Conservation (phyloP, 768 basidiomycete genomes). For the Hygrocybe punicea region DNA sequence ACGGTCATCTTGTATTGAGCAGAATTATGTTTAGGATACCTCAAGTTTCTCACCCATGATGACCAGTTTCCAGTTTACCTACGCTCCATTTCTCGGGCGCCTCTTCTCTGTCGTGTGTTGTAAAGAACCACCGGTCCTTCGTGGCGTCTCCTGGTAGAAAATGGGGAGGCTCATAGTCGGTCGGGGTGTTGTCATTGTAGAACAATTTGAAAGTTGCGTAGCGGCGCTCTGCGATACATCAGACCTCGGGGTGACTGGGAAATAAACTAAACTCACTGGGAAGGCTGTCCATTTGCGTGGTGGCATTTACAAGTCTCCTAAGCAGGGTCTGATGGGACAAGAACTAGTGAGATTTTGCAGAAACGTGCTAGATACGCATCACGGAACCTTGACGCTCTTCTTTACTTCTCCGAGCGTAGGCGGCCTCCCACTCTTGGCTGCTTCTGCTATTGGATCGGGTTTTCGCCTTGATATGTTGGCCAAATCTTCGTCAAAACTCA, state of each 20-base stretch:
- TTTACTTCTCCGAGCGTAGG: constrained; percentile 83
- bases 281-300: constrained; percentile 72
- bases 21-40: neutral
- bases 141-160: constrained; percentile 69
- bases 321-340: constrained; percentile 53
- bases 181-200: constrained; percentile 75
- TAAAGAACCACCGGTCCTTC: constrained; percentile 77
- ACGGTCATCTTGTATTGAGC: neutral
- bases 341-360: neutral
- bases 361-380: neutral
- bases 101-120: constrained; percentile 71
- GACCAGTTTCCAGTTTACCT: constrained; percentile 65
- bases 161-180: constrained; percentile 80
- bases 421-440: constrained; percentile 54
- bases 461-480: constrained; percentile 45
- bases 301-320: constrained; percentile 75
- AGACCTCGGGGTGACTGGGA: neutral
- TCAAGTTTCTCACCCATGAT: constrained; percentile 56
- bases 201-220: constrained; percentile 88
- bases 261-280: constrained; percentile 53
- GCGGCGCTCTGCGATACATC: constrained; percentile 54
- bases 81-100: constrained; percentile 69
- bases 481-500: constrained; percentile 63
- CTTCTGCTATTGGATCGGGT: constrained; percentile 42
- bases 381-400: constrained; percentile 66